Conservation (phyloP, 371 early-diverging fungal genomes). For the Mucor circinelloides region DNA sequence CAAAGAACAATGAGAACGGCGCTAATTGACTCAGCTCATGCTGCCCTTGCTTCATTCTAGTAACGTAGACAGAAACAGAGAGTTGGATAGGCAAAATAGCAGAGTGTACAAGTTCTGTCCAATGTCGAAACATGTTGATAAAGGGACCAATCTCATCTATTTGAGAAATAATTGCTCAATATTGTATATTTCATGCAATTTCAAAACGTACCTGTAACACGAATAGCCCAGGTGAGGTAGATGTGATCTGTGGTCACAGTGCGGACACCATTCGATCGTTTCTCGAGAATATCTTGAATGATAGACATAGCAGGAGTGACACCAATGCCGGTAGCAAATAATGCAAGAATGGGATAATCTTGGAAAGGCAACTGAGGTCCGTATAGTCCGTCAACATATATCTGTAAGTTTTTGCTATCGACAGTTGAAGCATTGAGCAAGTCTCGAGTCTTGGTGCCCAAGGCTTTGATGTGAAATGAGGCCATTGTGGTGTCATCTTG, state of each 20-base stretch:
- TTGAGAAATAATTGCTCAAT: neutral
- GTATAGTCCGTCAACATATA: conserved; percentile 49
- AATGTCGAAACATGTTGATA: conserved; percentile 36
- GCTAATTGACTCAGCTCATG: conserved; percentile 15
- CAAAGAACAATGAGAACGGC: conserved; percentile 19
- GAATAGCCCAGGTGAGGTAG: conserved; percentile 47
- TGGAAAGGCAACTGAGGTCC: conserved; percentile 44
- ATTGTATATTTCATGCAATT: neutral
- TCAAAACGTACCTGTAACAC: conserved; percentile 26
- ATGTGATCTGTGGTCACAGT: conserved; percentile 42
- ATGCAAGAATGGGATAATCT: conserved; percentile 38
- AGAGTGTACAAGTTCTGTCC: conserved; percentile 21
- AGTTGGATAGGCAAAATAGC: conserved; percentile 30
- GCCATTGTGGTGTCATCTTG: conserved; percentile 21
- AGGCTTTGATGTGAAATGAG: conserved; percentile 46
- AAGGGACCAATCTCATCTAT: conserved; percentile 40
- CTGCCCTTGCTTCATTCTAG: conserved; percentile 29
- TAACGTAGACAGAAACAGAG: conserved; percentile 35
- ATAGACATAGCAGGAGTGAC: conserved; percentile 47
- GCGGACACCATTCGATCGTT: conserved; percentile 36
- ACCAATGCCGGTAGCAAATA: conserved; percentile 49
- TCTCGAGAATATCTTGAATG: conserved; percentile 42
- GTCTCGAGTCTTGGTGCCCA: conserved; percentile 37
- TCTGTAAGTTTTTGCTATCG: conserved; percentile 14
- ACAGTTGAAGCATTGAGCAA: conserved; percentile 15